Evolutionary conservation across 1,284 basidiomycete genomes (phyloP).

Genomic region (Trametes sp.): DNA sequence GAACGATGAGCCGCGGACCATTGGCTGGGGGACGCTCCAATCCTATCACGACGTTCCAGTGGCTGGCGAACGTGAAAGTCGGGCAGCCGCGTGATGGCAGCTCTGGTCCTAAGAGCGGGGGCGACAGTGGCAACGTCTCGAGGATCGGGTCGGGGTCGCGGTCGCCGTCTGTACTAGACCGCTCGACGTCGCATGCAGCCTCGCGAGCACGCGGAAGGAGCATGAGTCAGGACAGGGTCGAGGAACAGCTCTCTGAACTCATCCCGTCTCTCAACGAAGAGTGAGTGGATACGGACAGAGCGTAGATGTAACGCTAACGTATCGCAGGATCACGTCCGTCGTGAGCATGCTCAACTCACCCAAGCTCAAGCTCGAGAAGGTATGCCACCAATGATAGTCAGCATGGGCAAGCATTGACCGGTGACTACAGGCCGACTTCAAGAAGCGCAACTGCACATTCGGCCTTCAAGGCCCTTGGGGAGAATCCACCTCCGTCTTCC

Average conservation of each 20-base stretch:
- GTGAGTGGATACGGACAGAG: conserved; percentile 44
- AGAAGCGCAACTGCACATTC: conserved; percentile 84
- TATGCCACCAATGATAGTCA: conserved; percentile 39
- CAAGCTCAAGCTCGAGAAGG: conserved; percentile 89
- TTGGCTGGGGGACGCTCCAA: conserved; percentile 55
- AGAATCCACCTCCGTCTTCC: conserved; percentile 78
- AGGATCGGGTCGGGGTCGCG: conserved; percentile 39
- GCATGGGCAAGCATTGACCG: conserved; percentile 1
- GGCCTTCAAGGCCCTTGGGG: conserved; percentile 94
- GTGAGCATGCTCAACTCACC: conserved; percentile 72
- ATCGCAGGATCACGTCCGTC: conserved; percentile 75
- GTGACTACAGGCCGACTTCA: conserved; percentile 74
- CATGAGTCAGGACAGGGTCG: conserved; percentile 50
- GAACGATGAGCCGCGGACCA: conserved; percentile 66
- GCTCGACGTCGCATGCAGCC: conserved; percentile 23
- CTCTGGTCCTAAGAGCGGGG: conserved; percentile 58
- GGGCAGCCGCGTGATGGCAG: conserved; percentile 57
- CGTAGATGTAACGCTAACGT: not conserved
- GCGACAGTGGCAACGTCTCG: conserved; percentile 50
- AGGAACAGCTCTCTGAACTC: conserved; percentile 53
- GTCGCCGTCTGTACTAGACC: conserved; percentile 32
- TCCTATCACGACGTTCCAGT: conserved; percentile 69
- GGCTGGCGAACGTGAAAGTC: conserved; percentile 77
- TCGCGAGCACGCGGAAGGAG: conserved; percentile 43
- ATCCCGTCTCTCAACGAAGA: conserved; percentile 80